Evolutionary conservation across 208 protist genomes (phyloP), one percentile per base, ranked within the genome.

Genomic region (Novymonas esmeraldas): DNA sequence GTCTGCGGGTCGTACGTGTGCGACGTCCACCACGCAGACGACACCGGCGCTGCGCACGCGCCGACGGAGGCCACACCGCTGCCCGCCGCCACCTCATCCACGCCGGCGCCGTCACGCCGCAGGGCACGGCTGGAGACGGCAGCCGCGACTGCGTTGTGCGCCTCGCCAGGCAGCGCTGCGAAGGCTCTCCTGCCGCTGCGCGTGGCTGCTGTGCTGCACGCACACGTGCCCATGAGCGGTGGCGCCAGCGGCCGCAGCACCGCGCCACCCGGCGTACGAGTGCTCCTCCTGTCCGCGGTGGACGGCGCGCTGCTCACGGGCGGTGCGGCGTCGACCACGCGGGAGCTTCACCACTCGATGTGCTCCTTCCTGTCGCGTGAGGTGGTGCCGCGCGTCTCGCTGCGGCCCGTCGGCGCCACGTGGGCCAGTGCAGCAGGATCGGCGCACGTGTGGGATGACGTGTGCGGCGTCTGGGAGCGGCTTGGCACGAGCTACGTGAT

Each of bases 131-230:
- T n/a, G 7, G 50, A 55, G 50, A 28, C 28, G 5, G n/a, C 7
- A 41, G 36, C 36, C 7, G 11, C 36, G 36, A 5, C 36, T 5
- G 36, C 36, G 36, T 11, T 5, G 36, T 11, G 7, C 7, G 11
- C 36, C 36, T 11, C 7, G 36, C 7, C 36, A 41, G 11, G 5
- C 36, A 41, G 36, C 7, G 36, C 36, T 41, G 11, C 36, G 36
- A 41, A 5, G 36, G n/a, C n/a, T n/a, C n/a, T n/a, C n/a, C 39
- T 52, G 42, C 65, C 63, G 2, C 46, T 85, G 6, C 78, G 72
- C 20, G 78, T 84, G 13, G 82, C 80, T 5, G 50, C 66, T 0
- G 38, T 81, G 45, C 55, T 92, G 20, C 89, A 92, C 73, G 82
- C 80, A 7, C 76, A 42, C 11, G 75, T 84, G 26, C 82, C 82